A percentile compares a stretch with the other conserved stretches of the same genome.
Evolutionary conservation across 2,329 filamentous ascomycete species (phyloP).

Genomic region (Trichoderma pleuroti): DNA sequence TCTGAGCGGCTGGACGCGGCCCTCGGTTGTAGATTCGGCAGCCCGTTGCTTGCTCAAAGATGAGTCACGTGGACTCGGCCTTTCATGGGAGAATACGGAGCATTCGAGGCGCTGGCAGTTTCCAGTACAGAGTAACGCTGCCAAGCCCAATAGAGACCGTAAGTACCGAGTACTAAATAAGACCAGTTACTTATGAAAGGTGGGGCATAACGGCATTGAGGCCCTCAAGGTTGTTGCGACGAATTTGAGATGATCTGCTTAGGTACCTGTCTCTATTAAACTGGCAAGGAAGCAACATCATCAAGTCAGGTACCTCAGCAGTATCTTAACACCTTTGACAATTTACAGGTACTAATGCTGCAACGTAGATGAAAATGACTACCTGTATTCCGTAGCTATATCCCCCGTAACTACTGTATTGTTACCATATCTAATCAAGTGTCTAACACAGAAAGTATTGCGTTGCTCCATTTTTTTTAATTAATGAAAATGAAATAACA

Average conservation of each 20-base stretch:
- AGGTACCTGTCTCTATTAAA: not conserved
- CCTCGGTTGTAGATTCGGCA: slow-evolving; percentile 16
- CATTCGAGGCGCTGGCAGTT: not conserved
- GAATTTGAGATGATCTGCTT: not conserved
- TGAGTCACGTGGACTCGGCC: slow-evolving; percentile 1
- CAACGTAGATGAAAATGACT: not conserved
- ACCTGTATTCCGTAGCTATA: not conserved
- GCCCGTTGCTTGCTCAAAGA: not conserved
- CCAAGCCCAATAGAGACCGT: not conserved
- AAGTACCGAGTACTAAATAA: not conserved
- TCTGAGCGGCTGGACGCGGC: slow-evolving; percentile 12
- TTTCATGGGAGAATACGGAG: not conserved
- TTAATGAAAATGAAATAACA: not conserved
- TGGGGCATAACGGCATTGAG: not conserved
- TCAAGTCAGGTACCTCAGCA: not conserved
- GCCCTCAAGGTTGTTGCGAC: not conserved
- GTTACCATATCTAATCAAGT: not conserved
- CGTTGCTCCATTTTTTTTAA: not conserved
- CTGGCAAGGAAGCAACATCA: not conserved
- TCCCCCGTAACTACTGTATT: not conserved
- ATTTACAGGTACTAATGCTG: not conserved
- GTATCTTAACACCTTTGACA: not conserved
- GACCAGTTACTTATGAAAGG: not conserved
- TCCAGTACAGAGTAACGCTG: not conserved
- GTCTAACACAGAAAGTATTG: not conserved